Percentiles rank a stretch among this genome's conserved stretches.
Conservation (phyloP, 228 moss, liverwort and hornwort species). For the Sphagnum magellanicum region DNA sequence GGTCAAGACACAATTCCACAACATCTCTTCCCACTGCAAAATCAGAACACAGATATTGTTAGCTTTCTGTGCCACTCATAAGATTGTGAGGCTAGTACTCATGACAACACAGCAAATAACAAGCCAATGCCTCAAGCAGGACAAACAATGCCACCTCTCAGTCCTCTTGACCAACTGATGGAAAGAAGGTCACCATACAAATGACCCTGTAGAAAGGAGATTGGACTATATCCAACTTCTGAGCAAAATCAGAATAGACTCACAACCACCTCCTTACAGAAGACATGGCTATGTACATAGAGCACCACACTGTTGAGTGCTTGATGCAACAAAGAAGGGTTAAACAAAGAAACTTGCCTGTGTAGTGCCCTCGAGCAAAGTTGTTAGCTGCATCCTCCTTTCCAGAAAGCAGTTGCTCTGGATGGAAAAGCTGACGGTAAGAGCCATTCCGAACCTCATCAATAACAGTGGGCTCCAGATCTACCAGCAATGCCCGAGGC, state of each 20-base stretch:
- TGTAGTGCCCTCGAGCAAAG: slow-evolving; percentile 2
- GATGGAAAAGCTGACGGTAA: slow-evolving; percentile 4
- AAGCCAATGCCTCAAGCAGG: too few species aligned
- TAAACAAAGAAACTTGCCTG: not conserved
- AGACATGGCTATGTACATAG: too few species aligned
- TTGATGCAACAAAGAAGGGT: too few species aligned
- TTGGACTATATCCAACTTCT: too few species aligned
- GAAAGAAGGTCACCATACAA: too few species aligned
- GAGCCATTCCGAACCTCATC: slow-evolving; percentile 1
- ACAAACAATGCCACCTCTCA: too few species aligned
- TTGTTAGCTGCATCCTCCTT: slow-evolving; percentile 6
- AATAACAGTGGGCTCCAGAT: slow-evolving; percentile 4
- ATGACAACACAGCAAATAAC: not conserved
- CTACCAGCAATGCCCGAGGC: slow-evolving; percentile 3
- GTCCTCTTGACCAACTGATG: too few species aligned
- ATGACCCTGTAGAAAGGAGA: too few species aligned
- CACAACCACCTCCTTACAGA: too few species aligned
- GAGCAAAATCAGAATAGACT: too few species aligned
- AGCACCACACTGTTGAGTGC: too few species aligned
- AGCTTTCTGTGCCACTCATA: not conserved
- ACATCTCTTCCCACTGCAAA: slow-evolving; percentile 4
- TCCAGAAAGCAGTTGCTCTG: slow-evolving; percentile 3
- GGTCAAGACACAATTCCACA: slow-evolving; percentile 1
- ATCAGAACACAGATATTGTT: not conserved
- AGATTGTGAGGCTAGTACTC: not conserved